Evolutionary conservation across 768 basidiomycete species (phyloP).

Genomic region (Termitomyces sp.): DNA sequence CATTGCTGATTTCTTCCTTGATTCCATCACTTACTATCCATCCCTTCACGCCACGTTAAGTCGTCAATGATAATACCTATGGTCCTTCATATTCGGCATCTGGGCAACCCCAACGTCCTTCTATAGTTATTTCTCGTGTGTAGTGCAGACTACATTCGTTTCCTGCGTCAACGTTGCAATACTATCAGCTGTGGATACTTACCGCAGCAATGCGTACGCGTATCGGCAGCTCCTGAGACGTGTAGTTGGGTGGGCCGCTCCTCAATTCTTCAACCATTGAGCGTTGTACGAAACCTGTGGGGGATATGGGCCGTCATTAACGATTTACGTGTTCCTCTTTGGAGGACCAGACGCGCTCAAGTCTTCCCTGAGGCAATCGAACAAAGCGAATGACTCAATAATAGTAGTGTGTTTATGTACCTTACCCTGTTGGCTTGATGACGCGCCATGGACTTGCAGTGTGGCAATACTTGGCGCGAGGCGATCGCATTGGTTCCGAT

Average conservation of each 20-base stretch:
- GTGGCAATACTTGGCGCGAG: slow-evolving; percentile 20
- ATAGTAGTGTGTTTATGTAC: slow-evolving; percentile 10
- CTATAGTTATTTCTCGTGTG: not conserved
- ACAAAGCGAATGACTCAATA: slow-evolving; percentile 10
- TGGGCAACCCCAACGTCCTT: slow-evolving; percentile 26
- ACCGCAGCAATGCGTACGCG: slow-evolving; percentile 19
- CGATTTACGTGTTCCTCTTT: slow-evolving; percentile 14
- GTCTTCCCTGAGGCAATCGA: not conserved
- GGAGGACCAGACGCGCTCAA: slow-evolving; percentile 9
- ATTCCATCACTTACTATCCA: slow-evolving; percentile 10
- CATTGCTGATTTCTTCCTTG: slow-evolving; percentile 9
- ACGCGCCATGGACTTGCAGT: slow-evolving; percentile 35
- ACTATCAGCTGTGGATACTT: slow-evolving; percentile 23
- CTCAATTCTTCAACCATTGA: slow-evolving; percentile 33
- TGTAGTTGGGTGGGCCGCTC: slow-evolving; percentile 31
- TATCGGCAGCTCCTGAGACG: slow-evolving; percentile 20
- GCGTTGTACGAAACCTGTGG: slow-evolving; percentile 31
- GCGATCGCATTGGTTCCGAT: slow-evolving; percentile 13
- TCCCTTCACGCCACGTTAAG: slow-evolving; percentile 27
- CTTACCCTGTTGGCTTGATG: slow-evolving; percentile 23
- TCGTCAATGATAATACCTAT: slow-evolving; percentile 16
- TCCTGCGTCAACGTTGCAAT: slow-evolving; percentile 13
- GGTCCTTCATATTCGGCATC: slow-evolving; percentile 28
- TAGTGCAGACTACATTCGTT: slow-evolving; percentile 20
- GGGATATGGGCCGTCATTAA: slow-evolving; percentile 26